A percentile compares a stretch with the other conserved stretches of the same genome.
phyloP scores from a whole-genome alignment of 768 basidiomycete species.

The Gymnopilus junonius region DNA sequence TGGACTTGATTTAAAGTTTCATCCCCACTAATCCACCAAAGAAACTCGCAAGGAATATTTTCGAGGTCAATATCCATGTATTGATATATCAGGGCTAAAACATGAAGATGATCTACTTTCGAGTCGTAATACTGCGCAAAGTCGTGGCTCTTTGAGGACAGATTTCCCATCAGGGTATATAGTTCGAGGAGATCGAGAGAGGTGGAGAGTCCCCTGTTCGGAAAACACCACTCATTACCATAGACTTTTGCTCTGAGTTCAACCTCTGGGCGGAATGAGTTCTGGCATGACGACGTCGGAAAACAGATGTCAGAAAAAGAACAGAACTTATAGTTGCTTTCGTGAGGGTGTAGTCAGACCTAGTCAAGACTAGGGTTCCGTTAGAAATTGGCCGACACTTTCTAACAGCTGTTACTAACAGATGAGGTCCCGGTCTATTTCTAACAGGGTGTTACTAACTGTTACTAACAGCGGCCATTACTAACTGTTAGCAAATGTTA shows the following conservation, averaged over 20 bases:
- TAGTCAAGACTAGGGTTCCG: background rate
- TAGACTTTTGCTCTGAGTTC: constrained; percentile 5
- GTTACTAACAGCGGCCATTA: too few species aligned
- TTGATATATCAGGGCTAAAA: background rate
- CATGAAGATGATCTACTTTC: background rate
- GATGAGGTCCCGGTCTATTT: too few species aligned
- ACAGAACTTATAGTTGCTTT: background rate
- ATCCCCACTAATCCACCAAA: too few species aligned
- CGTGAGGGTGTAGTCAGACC: background rate
- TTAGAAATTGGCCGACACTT: too few species aligned
- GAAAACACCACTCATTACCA: constrained; percentile 1
- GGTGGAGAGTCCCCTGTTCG: background rate
- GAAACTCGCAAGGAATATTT: too few species aligned
- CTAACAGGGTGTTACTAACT: too few species aligned
- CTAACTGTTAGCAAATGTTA: too few species aligned
- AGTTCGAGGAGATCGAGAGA: constrained; percentile 7
- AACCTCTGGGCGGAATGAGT: constrained; percentile 5
- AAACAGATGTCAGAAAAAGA: background rate
- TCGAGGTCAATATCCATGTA: too few species aligned
- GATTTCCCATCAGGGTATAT: background rate
- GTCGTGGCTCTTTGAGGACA: background rate
- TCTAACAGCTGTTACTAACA: too few species aligned
- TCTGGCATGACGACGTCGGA: background rate
- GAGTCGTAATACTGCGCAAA: constrained; percentile 7
- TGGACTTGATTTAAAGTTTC: too few species aligned